Conservation (phyloP, 441 rosid species). For the Adansonia madagascariensis region DNA sequence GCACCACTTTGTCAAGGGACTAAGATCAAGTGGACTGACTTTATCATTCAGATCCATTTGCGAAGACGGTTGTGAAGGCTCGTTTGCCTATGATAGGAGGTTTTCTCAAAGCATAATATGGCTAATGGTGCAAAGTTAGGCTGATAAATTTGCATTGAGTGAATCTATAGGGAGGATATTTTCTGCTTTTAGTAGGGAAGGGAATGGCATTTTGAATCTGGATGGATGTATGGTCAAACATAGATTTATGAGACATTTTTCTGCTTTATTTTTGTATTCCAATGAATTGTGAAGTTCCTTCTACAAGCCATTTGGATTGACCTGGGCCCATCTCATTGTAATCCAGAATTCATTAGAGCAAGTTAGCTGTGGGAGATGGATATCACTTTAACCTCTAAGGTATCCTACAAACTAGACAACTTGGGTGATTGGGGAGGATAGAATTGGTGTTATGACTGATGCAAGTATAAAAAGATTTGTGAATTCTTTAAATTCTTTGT, state of each 20-base stretch:
- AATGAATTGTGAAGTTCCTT: neutral
- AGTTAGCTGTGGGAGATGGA: neutral
- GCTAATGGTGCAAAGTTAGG: slow-evolving; percentile 9
- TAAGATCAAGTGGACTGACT: slow-evolving; percentile 10
- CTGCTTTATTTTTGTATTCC: neutral
- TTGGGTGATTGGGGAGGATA: neutral
- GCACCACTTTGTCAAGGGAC: neutral
- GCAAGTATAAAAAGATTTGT: neutral
- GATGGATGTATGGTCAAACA: neutral
- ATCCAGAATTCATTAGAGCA: neutral
- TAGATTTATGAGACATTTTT: neutral
- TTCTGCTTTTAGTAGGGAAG: slow-evolving; percentile 7
- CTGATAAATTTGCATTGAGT: neutral
- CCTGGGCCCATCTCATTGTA: neutral
- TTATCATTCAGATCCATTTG: neutral
- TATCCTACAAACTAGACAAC: neutral
- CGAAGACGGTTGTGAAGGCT: neutral
- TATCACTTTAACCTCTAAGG: neutral
- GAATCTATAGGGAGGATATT: slow-evolving; percentile 5
- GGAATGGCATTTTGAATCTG: slow-evolving; percentile 7
- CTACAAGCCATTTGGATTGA: neutral
- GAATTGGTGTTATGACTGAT: neutral
- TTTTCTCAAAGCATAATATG: slow-evolving; percentile 5
- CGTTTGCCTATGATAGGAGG: slow-evolving; percentile 9
- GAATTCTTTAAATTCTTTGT: neutral